phyloP scores from a whole-genome alignment of 179 eudicot species.

The Nepenthes alata region DNA sequence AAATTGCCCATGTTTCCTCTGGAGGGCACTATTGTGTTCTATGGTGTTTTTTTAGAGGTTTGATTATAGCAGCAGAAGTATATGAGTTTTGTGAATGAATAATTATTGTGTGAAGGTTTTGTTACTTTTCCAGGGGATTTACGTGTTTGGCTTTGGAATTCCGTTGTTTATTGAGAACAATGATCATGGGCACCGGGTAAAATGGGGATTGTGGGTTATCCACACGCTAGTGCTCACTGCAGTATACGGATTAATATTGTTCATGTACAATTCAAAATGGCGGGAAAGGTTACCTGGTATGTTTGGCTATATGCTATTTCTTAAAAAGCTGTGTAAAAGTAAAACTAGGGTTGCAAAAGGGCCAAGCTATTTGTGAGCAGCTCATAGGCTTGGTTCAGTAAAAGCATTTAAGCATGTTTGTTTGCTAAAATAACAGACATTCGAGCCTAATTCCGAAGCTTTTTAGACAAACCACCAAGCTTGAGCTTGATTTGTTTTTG shows the following conservation, averaged over 20 bases:
- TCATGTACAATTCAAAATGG: conserved; percentile 79
- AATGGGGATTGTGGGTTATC: conserved; percentile 77
- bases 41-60: too few relatives aligned
- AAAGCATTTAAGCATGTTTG: conserved; percentile 1
- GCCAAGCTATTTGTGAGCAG: too few relatives aligned
- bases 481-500: too few relatives aligned
- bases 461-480: too few relatives aligned
- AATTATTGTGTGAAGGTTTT: not conserved
- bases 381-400: not conserved
- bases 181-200: conserved; percentile 32
- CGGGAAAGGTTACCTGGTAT: conserved; percentile 85
- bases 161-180: conserved; percentile 54
- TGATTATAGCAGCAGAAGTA: too few relatives aligned
- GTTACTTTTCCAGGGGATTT: conserved; percentile 46
- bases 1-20: too few relatives aligned
- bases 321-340: not conserved
- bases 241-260: conserved; percentile 60
- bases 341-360: not conserved
- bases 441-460: too few relatives aligned
- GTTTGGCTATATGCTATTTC: conserved; percentile 6
- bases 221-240: conserved; percentile 69
- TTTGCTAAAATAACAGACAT: not conserved
- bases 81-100: too few relatives aligned
- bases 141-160: conserved; percentile 65
- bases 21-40: too few relatives aligned